Base-by-base conservation (phyloP, 2,329 filamentous ascomycete species). In the Xylaria sp. region DNA sequence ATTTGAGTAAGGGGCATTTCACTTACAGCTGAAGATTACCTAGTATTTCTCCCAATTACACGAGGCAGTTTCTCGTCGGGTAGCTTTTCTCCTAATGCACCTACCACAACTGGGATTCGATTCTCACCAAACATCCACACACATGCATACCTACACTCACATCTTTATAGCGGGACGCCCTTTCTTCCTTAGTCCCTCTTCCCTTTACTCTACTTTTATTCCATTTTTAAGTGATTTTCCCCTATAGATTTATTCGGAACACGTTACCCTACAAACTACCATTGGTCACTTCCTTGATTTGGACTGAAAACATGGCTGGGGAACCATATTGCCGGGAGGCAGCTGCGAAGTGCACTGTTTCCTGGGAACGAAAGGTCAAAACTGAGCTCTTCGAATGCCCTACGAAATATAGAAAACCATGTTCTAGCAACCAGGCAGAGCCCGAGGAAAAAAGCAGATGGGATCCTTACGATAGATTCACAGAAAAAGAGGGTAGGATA, bases 391-490 rank as follows among this genome's bases (percentile, higher is more conserved):
- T 70, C 15, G 8, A 36, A 0, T 5, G 34, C 18, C 32, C 18
- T 25, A 9, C 20, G 57, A 46, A 4, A 48, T 5, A 4, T 23
- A 12, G 20, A 52, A 30, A 23, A 15, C 9, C 9, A 13, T 58
- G 34, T 25, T 20, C 6, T 6, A 15, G 9, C 13, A 12, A 9
- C 20, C 34, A n/a, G 12, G 9, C 2, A 36, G 64, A 34, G 34
- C 2, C 10, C 6, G 6, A 34, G 34, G 46, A 39, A 13, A 53
- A n/a, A n/a, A 28, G 32, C 36, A 66, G 63, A 23, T 70, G 69
- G 69, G 55, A 70, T 46, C 66, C 69, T 30, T 59, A 63, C 20
- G 20, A 56, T 12, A 63, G 23, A 50, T 63, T 69, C 36, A 48
- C 3, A 5, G 59, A 18, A 0, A 32, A 34, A 20, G 41, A 69